These are phyloP conservation scores for Amanita subjunquillea DNA, from an alignment of 768 basidiomycete species.

Conservation along the genomic window DNA sequence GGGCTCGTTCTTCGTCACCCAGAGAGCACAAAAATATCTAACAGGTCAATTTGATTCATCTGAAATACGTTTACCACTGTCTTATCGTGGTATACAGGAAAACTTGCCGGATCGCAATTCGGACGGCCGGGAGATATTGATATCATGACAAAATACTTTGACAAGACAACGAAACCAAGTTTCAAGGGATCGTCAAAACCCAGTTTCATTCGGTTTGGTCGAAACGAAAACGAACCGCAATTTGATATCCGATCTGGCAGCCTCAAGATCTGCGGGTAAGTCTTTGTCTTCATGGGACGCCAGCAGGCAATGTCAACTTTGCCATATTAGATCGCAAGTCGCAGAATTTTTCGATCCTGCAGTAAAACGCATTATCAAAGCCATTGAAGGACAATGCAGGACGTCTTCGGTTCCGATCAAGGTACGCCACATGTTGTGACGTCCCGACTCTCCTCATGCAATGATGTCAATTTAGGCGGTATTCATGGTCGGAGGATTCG, in stretches of 20 bases:
- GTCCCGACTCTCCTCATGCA: background rate
- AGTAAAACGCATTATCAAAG: background rate
- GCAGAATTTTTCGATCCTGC: slow-evolving; percentile 4
- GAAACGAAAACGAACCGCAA: slow-evolving; percentile 24
- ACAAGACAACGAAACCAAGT: slow-evolving; percentile 34
- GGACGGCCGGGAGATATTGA: background rate
- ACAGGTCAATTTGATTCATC: background rate
- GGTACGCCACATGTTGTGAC: background rate
- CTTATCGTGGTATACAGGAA: background rate
- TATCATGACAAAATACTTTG: slow-evolving; percentile 21
- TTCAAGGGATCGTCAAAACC: slow-evolving; percentile 24
- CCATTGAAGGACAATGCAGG: background rate
- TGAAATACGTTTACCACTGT: background rate
- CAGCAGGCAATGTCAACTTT: no score
- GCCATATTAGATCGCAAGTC: background rate
- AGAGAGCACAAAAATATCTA: background rate
- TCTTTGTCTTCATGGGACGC: background rate
- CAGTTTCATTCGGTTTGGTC: slow-evolving; percentile 38
- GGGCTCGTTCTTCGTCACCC: slow-evolving; percentile 4
- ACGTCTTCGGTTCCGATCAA: background rate
- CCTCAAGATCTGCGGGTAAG: slow-evolving; percentile 4
- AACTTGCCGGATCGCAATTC: background rate
- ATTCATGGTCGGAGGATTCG: slow-evolving; percentile 44
- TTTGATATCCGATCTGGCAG: slow-evolving; percentile 35
- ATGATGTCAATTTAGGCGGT: slow-evolving; percentile 16